Evolutionary conservation across 106 monocot genomes (phyloP).

Genomic region (Acorus gramineus): DNA sequence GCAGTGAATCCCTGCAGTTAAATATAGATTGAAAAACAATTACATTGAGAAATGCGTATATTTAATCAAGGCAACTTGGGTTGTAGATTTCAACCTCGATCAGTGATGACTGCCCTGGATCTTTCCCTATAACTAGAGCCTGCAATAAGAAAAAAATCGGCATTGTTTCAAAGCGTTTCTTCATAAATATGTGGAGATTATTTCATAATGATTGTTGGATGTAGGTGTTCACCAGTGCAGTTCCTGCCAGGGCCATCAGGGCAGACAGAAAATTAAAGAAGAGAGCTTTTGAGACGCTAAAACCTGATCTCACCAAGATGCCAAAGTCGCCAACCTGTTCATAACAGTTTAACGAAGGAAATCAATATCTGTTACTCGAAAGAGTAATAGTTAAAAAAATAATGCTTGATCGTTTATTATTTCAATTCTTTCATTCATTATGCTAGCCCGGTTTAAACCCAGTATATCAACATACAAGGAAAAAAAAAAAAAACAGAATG

Average conservation of each 20-base stretch:
- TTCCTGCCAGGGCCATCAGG: slow-evolving; percentile 77
- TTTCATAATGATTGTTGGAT: not conserved
- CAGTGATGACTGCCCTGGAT: slow-evolving; percentile 86
- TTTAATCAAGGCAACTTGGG: not conserved
- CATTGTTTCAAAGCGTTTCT: not conserved
- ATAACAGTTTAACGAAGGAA: not conserved
- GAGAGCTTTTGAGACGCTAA: slow-evolving; percentile 77
- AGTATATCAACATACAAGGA: too few species aligned
- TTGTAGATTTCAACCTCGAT: slow-evolving; percentile 53
- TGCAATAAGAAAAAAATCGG: slow-evolving; percentile 10
- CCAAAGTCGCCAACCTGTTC: slow-evolving; percentile 94
- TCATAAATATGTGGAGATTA: not conserved
- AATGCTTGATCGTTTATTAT: too few species aligned
- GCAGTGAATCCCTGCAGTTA: slow-evolving; percentile 80
- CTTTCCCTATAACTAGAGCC: slow-evolving; percentile 88
- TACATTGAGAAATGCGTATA: not conserved
- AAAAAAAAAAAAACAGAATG: too few species aligned
- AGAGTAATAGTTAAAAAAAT: too few species aligned
- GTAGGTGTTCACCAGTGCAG: slow-evolving; percentile 57
- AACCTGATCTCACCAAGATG: slow-evolving; percentile 90
- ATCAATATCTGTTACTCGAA: too few species aligned
- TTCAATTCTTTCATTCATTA: too few species aligned
- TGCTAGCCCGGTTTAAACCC: too few species aligned
- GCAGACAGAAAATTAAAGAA: slow-evolving; percentile 93
- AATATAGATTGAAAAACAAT: not conserved